phyloP scores from a whole-genome alignment of 1,284 basidiomycete genomes.

The Melampsora americana region DNA sequence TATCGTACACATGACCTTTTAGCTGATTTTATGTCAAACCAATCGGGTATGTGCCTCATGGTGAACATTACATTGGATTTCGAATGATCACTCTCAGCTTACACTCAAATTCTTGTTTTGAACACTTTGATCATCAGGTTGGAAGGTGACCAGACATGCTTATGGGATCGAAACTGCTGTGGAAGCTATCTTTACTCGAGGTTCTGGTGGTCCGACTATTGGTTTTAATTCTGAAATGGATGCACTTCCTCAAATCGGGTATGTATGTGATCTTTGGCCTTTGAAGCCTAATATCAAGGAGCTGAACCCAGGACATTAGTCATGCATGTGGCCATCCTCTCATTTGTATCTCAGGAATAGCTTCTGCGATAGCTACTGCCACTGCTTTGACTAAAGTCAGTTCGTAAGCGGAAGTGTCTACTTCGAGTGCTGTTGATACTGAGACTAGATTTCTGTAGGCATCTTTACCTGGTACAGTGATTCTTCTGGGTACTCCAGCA shows the following conservation, averaged over 20 bases:
- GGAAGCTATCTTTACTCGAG: slow-evolving; percentile 63
- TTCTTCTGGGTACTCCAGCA: slow-evolving; percentile 81
- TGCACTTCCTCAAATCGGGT: slow-evolving; percentile 65
- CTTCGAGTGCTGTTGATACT: neutral
- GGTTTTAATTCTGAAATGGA: slow-evolving; percentile 76
- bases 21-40: slow-evolving; percentile 48
- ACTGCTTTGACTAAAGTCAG: slow-evolving; percentile 60
- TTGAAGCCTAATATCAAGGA: too few species aligned
- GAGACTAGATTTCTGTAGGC: slow-evolving; percentile 54
- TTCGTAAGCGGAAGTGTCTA: neutral
- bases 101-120: too few species aligned
- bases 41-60: slow-evolving; percentile 41
- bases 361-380: slow-evolving; percentile 69
- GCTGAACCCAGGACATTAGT: neutral
- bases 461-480: slow-evolving; percentile 66
- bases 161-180: slow-evolving; percentile 64
- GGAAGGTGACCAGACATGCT: slow-evolving; percentile 51
- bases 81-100: too few species aligned
- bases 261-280: slow-evolving; percentile 61
- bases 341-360: slow-evolving; percentile 76
- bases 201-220: slow-evolving; percentile 53
- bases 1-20: slow-evolving; percentile 49
- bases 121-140: slow-evolving; percentile 44
- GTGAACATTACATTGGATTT: too few species aligned
- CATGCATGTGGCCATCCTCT: slow-evolving; percentile 63